These are phyloP conservation scores for Botryotinia narcissicola DNA, from an alignment of 2,329 filamentous ascomycete species.

Conservation along the genomic window DNA sequence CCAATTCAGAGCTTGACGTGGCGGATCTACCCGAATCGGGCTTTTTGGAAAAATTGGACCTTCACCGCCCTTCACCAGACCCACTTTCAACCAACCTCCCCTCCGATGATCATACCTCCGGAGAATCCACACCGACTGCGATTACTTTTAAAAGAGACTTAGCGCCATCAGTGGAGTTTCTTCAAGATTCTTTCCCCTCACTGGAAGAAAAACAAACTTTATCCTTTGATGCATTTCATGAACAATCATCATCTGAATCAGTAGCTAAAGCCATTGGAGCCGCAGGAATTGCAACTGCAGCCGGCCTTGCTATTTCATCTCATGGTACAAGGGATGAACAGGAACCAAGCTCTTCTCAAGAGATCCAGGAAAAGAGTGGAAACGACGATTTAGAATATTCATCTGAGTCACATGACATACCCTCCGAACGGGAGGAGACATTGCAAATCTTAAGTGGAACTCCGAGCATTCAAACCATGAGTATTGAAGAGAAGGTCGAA, in stretches of 20 bases:
- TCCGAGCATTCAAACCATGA: constrained; percentile 12
- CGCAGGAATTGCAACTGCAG: constrained; percentile 24
- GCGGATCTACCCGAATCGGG: constrained; percentile 18
- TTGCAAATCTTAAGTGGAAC: constrained; percentile 25
- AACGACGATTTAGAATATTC: constrained; percentile 20
- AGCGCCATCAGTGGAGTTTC: constrained; percentile 18
- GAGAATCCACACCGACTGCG: constrained; percentile 68
- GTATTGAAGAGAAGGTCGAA: constrained; percentile 21
- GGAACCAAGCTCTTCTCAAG: constrained; percentile 42
- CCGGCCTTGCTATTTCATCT: constrained; percentile 28
- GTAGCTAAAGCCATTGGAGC: constrained; percentile 26
- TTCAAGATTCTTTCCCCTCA: constrained; percentile 17
- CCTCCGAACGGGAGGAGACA: constrained; percentile 24
- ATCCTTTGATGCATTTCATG: constrained; percentile 13
- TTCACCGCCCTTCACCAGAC: constrained; percentile 21
- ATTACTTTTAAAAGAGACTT: constrained; percentile 37
- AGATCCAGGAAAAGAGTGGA: constrained; percentile 27
- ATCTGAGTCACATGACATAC: constrained; percentile 19
- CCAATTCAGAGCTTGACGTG: constrained; percentile 41
- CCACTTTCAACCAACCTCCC: constrained; percentile 39
- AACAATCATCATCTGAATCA: constrained; percentile 23
- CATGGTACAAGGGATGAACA: constrained; percentile 38
- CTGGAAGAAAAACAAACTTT: constrained; percentile 3
- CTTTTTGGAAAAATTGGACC: constrained; percentile 11
- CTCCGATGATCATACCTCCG: constrained; percentile 55